Evolutionary conservation across 2,329 filamentous ascomycete genomes (phyloP), one percentile per base, ranked within the genome.

Genomic region (Talaromyces sp.): DNA sequence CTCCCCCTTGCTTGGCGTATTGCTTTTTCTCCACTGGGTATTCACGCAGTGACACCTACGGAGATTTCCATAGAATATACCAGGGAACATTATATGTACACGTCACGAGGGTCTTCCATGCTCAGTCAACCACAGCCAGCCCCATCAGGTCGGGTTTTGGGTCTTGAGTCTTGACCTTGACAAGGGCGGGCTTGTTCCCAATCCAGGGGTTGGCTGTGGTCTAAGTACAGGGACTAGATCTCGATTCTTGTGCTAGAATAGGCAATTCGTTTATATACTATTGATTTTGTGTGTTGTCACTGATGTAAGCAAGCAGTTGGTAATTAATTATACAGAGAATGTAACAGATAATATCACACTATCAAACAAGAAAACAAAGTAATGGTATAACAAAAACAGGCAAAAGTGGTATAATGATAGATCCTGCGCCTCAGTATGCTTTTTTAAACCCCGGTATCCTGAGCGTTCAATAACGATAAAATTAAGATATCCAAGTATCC

Each of bases 391-490:
- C 22, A 45, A 43, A 43, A 59, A 45, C 15, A 59, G 27, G 19
- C 56, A 59, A 29, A 40, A 45, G 38, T 29, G 56, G 56, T 59
- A 59, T 59, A 59, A 29, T 58, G 11, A 59, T 45, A 38, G 36
- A 59, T 38, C 51, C 53, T 45, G 51, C 61, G 61, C 61, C 51
- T 29, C 22, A 15, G 34, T 45, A 63, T 63, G 61, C 61, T 58
- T 45, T 56, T 51, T 63, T 25, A n/a, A n/a, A 25, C 22, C 19
- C 34, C 45, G 25, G 15, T 27, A 15, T 29, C 38, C 58, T 38
- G 31, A 25, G 31, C 17, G 25, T 22, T 43, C 45, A 38, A 10
- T 25, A 31, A 43, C 15, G 27, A 40, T 27, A 54, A 27, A n/a
- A 62, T 54, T 62, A 54, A 62, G 29, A n/a, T 54, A 43, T 54